Percentiles rank a stretch among this genome's conserved stretches.
Conservation (phyloP, 306 rosid species). For the Gillenia trifoliata region DNA sequence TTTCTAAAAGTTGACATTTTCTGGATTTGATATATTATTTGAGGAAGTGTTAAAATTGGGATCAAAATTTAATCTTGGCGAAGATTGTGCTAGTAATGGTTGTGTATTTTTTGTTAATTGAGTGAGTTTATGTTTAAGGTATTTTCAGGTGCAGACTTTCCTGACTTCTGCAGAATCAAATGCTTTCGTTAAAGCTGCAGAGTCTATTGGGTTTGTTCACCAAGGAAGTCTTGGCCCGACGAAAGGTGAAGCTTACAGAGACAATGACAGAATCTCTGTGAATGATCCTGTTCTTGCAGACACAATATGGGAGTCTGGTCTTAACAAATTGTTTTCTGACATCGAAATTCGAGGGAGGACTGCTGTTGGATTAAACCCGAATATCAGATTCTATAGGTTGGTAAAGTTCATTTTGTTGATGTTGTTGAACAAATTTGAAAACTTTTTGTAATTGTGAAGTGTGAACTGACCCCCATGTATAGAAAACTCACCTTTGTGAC, state of each 20-base stretch:
- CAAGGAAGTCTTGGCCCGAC: slow-evolving; percentile 90
- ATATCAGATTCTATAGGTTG: slow-evolving; percentile 82
- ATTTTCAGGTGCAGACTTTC: slow-evolving; percentile 61
- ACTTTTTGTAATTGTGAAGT: neutral
- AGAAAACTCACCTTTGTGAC: neutral
- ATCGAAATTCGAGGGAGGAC: slow-evolving; percentile 57
- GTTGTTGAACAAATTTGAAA: neutral
- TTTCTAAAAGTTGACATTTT: too few relatives aligned
- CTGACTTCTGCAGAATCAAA: slow-evolving; percentile 69
- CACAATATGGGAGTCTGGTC: slow-evolving; percentile 74
- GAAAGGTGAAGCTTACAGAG: slow-evolving; percentile 86
- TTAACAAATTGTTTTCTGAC: slow-evolving; percentile 54
- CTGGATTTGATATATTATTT: neutral
- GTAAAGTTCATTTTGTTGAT: neutral
- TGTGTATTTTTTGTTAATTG: slow-evolving; percentile 1
- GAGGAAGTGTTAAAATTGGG: neutral
- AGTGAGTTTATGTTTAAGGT: slow-evolving; percentile 15
- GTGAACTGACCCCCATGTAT: too few relatives aligned
- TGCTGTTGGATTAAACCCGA: slow-evolving; percentile 86
- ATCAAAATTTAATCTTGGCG: neutral
- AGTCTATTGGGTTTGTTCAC: slow-evolving; percentile 66
- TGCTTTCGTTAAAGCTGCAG: slow-evolving; percentile 65
- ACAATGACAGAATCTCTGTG: slow-evolving; percentile 75
- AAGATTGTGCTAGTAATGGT: neutral
- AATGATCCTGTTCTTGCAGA: slow-evolving; percentile 65